Evolutionary conservation across 2,329 filamentous ascomycete genomes (phyloP).

Genomic region (Neonectria coccinea): DNA sequence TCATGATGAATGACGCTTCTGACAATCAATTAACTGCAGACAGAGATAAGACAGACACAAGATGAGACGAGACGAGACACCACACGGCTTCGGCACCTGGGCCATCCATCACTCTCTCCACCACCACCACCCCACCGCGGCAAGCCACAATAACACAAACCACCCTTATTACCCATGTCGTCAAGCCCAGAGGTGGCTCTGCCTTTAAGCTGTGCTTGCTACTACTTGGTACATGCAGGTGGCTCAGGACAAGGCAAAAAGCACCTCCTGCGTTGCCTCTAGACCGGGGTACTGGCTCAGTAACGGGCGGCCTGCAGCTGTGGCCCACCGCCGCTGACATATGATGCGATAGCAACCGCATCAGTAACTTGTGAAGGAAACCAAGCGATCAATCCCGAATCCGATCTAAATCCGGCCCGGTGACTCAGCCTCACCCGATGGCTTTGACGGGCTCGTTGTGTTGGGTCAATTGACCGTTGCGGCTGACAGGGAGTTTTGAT

Average conservation of each 20-base stretch:
- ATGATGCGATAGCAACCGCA: conserved; percentile 13
- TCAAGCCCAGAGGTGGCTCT: conserved; percentile 16
- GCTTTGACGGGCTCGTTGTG: background rate
- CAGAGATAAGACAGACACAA: conserved; percentile 19
- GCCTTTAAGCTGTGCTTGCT: background rate
- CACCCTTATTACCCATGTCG: conserved; percentile 15
- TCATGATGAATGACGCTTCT: conserved; percentile 2
- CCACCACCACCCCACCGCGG: conserved; percentile 14
- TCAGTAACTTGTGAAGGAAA: conserved; percentile 9
- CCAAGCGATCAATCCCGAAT: conserved; percentile 1
- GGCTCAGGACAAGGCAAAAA: conserved; percentile 11
- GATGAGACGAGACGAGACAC: conserved; percentile 8
- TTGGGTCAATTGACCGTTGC: background rate
- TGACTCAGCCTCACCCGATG: background rate
- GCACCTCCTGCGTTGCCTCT: conserved; percentile 17
- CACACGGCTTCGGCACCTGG: conserved; percentile 13
- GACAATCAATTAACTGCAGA: background rate
- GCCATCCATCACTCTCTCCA: conserved; percentile 13
- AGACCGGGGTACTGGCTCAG: conserved; percentile 18
- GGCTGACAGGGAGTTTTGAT: background rate
- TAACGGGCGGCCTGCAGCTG: conserved; percentile 20
- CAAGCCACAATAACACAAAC: conserved; percentile 17
- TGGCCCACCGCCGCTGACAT: conserved; percentile 20
- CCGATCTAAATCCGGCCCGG: background rate
- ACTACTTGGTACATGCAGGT: background rate